Evolutionary conservation across 352 stramenopile species (phyloP), one percentile per base, ranked within the genome.

Genomic region (Globisporangium middletonii): DNA sequence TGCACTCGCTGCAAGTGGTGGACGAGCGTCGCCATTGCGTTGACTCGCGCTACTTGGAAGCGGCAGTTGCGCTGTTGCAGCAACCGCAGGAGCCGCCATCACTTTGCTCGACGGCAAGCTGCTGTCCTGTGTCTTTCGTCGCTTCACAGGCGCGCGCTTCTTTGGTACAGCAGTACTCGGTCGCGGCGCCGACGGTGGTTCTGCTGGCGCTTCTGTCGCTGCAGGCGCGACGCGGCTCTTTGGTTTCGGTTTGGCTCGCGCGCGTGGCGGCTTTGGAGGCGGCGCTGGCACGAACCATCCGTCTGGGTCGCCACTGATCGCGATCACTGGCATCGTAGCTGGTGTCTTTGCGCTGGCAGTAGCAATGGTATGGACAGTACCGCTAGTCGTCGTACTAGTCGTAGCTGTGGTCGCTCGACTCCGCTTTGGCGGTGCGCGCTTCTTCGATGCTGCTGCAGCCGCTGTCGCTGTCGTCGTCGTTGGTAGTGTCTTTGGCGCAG

Each of bases 351-450:
- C 26, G 23, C 46, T 51, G 46, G 23, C 7, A 11, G 33, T 38
- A 38, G 33, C 11, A 11, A 11, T 11, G 7, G 7, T 38, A 23
- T 23, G 23, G 23, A 23, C 23, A 23, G 23, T 23, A 23, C 23
- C 23, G 33, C 4, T 7, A 1, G 33, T 38, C 33, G 33, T 38
- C 7, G 46, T 35, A 13, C 23, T 15, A 11, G 12, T 27, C 15
- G 16, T 23, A 7, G 23, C 37, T 38, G 37, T 56, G 8, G n/a
- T 48, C 37, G 5, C 26, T 42, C 41, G 38, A 42, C 49, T 57
- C 41, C 55, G 46, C 47, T 62, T 62, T 43, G 28, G 49, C 30
- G 42, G 42, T 2, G 16, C 19, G 35, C 28, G 45, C 23, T 57
- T 52, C 43, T 53, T 53, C n/a, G n/a, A 16, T 16, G 18, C 26